Conservation (phyloP, 2,329 filamentous ascomycete genomes). For the Bipolaris victoriae region DNA sequence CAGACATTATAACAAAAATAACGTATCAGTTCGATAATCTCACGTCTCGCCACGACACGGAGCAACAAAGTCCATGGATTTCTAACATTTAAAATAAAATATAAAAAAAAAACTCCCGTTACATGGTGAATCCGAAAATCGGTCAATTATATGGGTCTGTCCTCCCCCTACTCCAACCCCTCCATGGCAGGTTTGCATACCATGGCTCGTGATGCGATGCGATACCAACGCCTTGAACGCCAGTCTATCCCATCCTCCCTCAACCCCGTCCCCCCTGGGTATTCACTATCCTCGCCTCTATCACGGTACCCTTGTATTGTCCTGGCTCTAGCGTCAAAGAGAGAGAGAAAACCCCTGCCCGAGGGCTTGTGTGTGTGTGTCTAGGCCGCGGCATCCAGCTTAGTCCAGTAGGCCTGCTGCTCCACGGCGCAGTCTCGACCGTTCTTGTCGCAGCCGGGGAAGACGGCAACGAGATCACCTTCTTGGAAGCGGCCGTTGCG, state of each 20-base stretch:
- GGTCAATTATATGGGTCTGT: background rate
- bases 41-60: too few relatives aligned
- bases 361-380: background rate
- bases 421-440: constrained; percentile 72
- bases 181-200: background rate
- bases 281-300: background rate
- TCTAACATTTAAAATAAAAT: too few relatives aligned
- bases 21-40: too few relatives aligned
- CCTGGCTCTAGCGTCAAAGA: background rate
- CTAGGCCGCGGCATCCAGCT: constrained; percentile 36
- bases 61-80: too few relatives aligned
- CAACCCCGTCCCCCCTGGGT: too few relatives aligned
- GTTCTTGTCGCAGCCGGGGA: constrained; percentile 71
- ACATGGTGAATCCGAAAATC: background rate
- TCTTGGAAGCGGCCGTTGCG: constrained; percentile 70
- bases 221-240: constrained; percentile 5
- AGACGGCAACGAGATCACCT: constrained; percentile 83
- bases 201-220: constrained; percentile 4
- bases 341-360: background rate
- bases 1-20: too few relatives aligned
- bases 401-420: constrained; percentile 61
- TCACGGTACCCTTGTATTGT: background rate
- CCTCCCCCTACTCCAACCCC: background rate
- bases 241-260: background rate
- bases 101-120: too few relatives aligned